Evolutionary conservation across 1,284 basidiomycete genomes (phyloP), one percentile per base, ranked within the genome.

Genomic region (Bondarzewia mesenterica): DNA sequence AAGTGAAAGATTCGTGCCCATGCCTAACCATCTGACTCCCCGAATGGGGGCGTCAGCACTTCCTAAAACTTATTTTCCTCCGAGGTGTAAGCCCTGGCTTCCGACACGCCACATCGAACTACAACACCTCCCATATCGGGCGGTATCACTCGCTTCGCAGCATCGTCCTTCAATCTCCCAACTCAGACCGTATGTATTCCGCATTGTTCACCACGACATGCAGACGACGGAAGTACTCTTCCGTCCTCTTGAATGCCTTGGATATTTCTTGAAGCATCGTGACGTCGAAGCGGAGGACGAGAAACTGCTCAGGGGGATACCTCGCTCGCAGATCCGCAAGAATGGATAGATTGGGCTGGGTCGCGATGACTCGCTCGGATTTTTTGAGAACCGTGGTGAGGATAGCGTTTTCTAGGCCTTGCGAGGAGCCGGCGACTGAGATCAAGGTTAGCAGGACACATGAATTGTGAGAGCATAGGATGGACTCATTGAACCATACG

Each of bases 131-230:
- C n/a, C 66, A 52, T 23, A 57, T 52, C 27, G 52, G 55, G 16
- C 60, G 55, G n/a, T n/a, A n/a, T n/a, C n/a, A n/a, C n/a, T n/a
- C n/a, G n/a, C n/a, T n/a, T n/a, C 14, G 62, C 63, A 2, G 49
- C 57, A 6, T 64, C 60, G 20, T 70, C 61, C 60, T 49, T 72
- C 68, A 21, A 64, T 62, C 46, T 64, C 63, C 7, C 60, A 61
- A 12, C 54, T 44, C 5, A 66, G 43, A 2, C 54, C 64, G 37
- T 61, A 64, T 12, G n/a, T n/a, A n/a, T n/a, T 64, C 66, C 4
- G 69, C 67, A 45, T 70, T 71, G 53, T 69, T 70, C 10, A 67
- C 60, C 2, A 72, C 65, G 4, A 72, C 62, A 50, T 71, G 68
- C 16, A 71, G 53, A 2, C 65, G 54, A n/a, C 64, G 65, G 52